Evolutionary conservation across 2,329 filamentous ascomycete species (phyloP), one percentile per base, ranked within the genome.

Genomic region (Cyclaneusma minus): DNA sequence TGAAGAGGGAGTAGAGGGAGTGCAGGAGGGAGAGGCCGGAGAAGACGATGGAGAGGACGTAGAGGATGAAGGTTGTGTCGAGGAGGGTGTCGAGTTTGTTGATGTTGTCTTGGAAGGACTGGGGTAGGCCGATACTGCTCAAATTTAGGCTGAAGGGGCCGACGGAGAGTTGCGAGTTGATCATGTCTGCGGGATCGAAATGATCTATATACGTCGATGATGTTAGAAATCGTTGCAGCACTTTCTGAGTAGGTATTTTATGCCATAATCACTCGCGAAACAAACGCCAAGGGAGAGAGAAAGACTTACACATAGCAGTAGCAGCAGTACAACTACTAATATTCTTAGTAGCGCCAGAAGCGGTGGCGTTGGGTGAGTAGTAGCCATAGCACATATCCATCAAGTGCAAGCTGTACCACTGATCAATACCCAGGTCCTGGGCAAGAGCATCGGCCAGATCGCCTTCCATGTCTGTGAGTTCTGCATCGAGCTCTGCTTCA

Each of bases 321-420:
- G 45, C 47, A 33, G 63, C 59, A 4, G 60, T 62, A 54, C 71
- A 76, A 12, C 43, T 38, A 1, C 58, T 68, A 10, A 69, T 53
- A 38, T 69, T 68, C 33, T 58, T 53, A 19, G 44, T 39, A 24
- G 63, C 60, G 8, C 54, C 44, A 6, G 42, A 42, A 3, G 43
- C 36, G 3, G 48, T 49, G 1, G 43, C 38, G 29, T 47, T 48
- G 8, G 48, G 43, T 7, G 35, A 33, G 25, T 52, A 53, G 15
- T 36, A 45, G 12, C 60, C 58, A 33, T 59, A 55, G 49, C 71
- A 76, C 50, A 64, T 67, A 44, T 65, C 57, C 48, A 73, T 60
- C 29, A 74, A 41, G 43, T 76, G 67, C 10, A 63, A 54, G 12
- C 58, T 62, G 50, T 75, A 75, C 48, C 66, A 76, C 45, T 73